These are phyloP conservation scores for Trametes villosa DNA, from an alignment of 768 basidiomycete species.

Conservation along the genomic window DNA sequence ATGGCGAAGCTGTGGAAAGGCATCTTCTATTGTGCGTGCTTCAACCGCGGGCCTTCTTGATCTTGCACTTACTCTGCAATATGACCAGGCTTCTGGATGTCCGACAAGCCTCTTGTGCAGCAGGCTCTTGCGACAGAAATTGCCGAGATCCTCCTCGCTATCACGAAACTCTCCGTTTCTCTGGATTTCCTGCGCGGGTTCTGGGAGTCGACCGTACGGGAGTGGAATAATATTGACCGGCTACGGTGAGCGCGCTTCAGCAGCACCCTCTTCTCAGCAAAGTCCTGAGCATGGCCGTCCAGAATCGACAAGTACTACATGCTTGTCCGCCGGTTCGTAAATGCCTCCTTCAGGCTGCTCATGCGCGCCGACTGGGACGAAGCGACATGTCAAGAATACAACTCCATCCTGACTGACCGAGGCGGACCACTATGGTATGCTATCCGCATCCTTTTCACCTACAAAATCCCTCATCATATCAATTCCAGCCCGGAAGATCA, in stretches of 20 bases:
- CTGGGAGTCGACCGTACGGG: slow-evolving; percentile 87
- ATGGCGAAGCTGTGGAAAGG: slow-evolving; percentile 98
- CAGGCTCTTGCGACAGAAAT: slow-evolving; percentile 88
- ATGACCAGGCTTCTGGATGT: slow-evolving; percentile 99
- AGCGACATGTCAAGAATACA: slow-evolving; percentile 60
- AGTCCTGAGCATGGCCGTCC: neutral
- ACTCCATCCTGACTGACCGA: slow-evolving; percentile 61
- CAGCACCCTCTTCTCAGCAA: neutral
- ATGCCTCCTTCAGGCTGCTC: slow-evolving; percentile 83
- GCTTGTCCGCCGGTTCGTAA: slow-evolving; percentile 87
- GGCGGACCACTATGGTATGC: slow-evolving; percentile 85
- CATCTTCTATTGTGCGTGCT: slow-evolving; percentile 85
- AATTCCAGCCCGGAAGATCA: slow-evolving; percentile 63
- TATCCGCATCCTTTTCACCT: neutral
- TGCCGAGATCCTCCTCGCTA: slow-evolving; percentile 77
- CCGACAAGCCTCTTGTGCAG: slow-evolving; percentile 96
- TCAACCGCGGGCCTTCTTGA: neutral
- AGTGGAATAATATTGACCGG: slow-evolving; percentile 93
- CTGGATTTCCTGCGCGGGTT: slow-evolving; percentile 85
- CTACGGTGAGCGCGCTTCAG: slow-evolving; percentile 60
- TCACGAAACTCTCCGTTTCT: slow-evolving; percentile 59
- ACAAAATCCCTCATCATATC: neutral
- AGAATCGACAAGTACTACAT: slow-evolving; percentile 99
- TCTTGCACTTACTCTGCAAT: no score
- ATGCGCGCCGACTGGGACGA: slow-evolving; percentile 71